Evolutionary conservation across 257 asterid genomes (phyloP).

Genomic region (Orobanche coerulescens): DNA sequence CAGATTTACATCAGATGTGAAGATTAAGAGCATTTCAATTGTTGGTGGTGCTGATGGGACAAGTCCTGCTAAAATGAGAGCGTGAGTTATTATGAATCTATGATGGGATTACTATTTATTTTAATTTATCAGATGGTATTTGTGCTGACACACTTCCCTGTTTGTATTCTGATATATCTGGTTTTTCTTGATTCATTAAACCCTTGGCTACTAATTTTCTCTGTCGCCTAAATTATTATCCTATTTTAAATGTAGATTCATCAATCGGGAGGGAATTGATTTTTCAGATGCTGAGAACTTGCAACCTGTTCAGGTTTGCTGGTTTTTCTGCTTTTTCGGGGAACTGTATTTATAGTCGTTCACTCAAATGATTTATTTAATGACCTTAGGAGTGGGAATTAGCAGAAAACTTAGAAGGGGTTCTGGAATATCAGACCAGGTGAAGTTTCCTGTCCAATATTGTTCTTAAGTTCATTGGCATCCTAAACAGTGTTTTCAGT

Average conservation of each 20-base stretch:
- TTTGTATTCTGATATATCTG: slow-evolving; percentile 1
- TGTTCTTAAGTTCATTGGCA: slow-evolving; percentile 3
- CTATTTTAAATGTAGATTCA: slow-evolving; percentile 52
- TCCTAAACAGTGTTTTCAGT: slow-evolving; percentile 11
- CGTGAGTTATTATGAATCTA: slow-evolving; percentile 66
- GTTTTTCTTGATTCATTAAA: background rate
- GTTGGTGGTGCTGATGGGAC: slow-evolving; percentile 95
- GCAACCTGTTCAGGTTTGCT: slow-evolving; percentile 83
- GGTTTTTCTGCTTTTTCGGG: slow-evolving; percentile 8
- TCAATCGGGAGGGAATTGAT: slow-evolving; percentile 90
- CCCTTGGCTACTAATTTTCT: background rate
- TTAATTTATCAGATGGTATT: background rate
- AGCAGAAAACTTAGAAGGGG: slow-evolving; percentile 83
- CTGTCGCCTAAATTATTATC: slow-evolving; percentile 14
- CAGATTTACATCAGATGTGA: slow-evolving; percentile 94
- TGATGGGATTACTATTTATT: slow-evolving; percentile 10
- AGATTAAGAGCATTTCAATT: slow-evolving; percentile 85
- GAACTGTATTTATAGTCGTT: background rate
- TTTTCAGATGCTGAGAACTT: slow-evolving; percentile 88
- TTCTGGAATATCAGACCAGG: slow-evolving; percentile 92
- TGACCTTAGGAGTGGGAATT: slow-evolving; percentile 88
- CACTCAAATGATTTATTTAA: slow-evolving; percentile 20
- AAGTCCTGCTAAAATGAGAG: slow-evolving; percentile 94
- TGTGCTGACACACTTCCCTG: slow-evolving; percentile 3
- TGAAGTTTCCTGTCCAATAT: slow-evolving; percentile 24